Percentiles rank a stretch among this genome's conserved stretches.
Evolutionary conservation across 208 protist genomes (phyloP).

Genomic region (Leishmania lainsoni): DNA sequence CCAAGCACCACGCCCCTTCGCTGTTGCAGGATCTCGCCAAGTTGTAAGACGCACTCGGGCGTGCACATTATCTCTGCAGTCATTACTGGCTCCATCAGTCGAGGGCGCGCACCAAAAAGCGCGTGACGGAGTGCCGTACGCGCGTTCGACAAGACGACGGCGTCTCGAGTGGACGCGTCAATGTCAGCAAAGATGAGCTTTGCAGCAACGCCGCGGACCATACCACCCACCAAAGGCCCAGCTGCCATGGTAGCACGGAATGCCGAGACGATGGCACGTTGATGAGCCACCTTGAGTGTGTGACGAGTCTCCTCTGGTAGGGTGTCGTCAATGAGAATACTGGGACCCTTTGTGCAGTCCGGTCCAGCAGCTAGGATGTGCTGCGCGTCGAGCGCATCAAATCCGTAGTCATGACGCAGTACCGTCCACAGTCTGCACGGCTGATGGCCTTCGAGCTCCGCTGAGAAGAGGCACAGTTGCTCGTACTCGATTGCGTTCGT

Average conservation of each 20-base stretch:
- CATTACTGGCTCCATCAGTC: constrained; percentile 99
- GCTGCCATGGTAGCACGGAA: constrained; percentile 76
- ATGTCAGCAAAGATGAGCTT: constrained; percentile 67
- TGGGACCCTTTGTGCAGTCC: constrained; percentile 90
- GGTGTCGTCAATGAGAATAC: constrained; percentile 98
- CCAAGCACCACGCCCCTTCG: constrained; percentile 92
- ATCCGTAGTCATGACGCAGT: constrained; percentile 83
- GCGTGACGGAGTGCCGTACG: constrained; percentile 94
- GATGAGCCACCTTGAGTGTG: constrained; percentile 80
- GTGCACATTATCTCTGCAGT: constrained; percentile 94
- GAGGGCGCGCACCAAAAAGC: constrained; percentile 95
- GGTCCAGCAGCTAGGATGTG: constrained; percentile 95
- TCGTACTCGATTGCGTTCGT: constrained; percentile 57
- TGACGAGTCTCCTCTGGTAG: constrained; percentile 65
- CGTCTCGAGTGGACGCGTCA: constrained; percentile 34
- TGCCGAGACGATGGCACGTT: constrained; percentile 91
- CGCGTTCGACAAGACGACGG: constrained; percentile 81
- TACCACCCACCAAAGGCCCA: constrained; percentile 98
- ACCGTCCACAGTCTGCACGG: constrained; percentile 51
- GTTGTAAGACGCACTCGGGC: constrained; percentile 76
- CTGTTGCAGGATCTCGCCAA: constrained; percentile 89
- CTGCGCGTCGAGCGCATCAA: constrained; percentile 96
- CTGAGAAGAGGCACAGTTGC: constrained; percentile 49
- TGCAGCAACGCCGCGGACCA: constrained; percentile 62
- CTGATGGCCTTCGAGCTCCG: constrained; percentile 3